Conservation (phyloP, 2,329 filamentous ascomycete genomes). For the Ophiosphaerella narmari region DNA sequence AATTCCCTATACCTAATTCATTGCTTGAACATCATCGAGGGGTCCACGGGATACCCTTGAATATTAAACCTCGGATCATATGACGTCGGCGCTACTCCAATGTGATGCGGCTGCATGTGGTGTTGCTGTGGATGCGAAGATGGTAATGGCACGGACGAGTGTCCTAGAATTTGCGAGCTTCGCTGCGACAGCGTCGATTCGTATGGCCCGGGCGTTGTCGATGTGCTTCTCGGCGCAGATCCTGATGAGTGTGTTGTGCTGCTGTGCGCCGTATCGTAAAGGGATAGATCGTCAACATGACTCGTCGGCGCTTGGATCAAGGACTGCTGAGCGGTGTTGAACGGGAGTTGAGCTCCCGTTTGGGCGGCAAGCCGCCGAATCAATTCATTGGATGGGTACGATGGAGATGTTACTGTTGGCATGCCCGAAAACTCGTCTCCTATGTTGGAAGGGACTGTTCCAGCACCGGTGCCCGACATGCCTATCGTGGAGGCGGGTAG, state of each 20-base stretch:
- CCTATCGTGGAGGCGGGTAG: constrained; percentile 34
- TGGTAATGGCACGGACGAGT: constrained; percentile 28
- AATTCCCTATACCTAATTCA: constrained; percentile 4
- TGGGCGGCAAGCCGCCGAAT: constrained; percentile 43
- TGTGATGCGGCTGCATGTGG: constrained; percentile 39
- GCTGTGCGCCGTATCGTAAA: constrained; percentile 41
- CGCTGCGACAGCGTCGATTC: constrained; percentile 34
- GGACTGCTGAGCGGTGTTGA: constrained; percentile 37
- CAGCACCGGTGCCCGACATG: constrained; percentile 27
- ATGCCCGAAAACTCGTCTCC: constrained; percentile 34
- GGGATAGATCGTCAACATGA: constrained; percentile 41
- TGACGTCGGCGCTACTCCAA: constrained; percentile 32
- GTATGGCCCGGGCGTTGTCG: constrained; percentile 42
- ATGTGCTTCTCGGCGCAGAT: constrained; percentile 37
- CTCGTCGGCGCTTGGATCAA: constrained; percentile 36
- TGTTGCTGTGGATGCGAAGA: constrained; percentile 31
- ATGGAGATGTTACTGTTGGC: constrained; percentile 31
- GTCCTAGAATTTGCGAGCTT: constrained; percentile 29
- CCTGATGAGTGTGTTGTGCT: constrained; percentile 37
- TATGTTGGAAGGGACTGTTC: constrained; percentile 36
- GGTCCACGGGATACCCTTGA: constrained; percentile 41
- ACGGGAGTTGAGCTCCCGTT: constrained; percentile 42
- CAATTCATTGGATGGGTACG: constrained; percentile 39
- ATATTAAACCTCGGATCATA: constrained; percentile 42
- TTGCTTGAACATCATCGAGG: constrained; percentile 42